Evolutionary conservation across 202 grass and related monocot genomes (phyloP).

Genomic region (Elaeis oleifera): DNA sequence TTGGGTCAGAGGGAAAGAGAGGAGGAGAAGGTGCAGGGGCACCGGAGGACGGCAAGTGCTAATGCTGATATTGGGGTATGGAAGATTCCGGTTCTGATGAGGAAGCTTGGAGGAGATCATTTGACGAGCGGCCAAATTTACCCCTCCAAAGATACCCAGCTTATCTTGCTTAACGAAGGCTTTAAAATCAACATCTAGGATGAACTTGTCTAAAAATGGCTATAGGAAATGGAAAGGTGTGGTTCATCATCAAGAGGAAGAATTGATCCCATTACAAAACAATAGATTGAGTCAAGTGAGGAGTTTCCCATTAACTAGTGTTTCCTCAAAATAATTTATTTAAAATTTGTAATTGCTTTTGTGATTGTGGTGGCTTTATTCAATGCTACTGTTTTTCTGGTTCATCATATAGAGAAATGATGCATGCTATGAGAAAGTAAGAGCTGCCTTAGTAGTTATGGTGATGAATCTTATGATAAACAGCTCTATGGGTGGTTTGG

Average conservation of each 20-base stretch:
- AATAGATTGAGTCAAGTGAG: not conserved
- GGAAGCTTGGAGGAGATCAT: not conserved
- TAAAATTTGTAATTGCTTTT: not conserved
- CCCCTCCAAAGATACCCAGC: not conserved
- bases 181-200: not conserved
- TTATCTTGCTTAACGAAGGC: constrained; percentile 3
- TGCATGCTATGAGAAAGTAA: not conserved
- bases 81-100: not conserved
- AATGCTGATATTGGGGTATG: constrained; percentile 1
- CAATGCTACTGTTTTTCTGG: not conserved
- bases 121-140: not conserved
- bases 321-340: not conserved
- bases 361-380: not conserved
- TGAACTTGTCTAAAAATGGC: constrained; percentile 5
- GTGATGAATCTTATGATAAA: constrained; percentile 2
- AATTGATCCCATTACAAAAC: constrained; percentile 5
- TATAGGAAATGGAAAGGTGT: constrained; percentile 10
- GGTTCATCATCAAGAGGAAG: not conserved
- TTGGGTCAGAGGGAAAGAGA: not conserved
- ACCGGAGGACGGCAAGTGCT: constrained; percentile 6
- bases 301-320: not conserved
- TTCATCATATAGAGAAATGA: not conserved
- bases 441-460: not conserved
- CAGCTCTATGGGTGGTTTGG: constrained; percentile 7
- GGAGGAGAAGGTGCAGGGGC: constrained; percentile 2